Percentiles rank a stretch among this genome's conserved stretches.
These are phyloP conservation scores for Alternaria sp. DNA, from an alignment of 2,329 filamentous ascomycete species.

Conservation along the genomic window DNA sequence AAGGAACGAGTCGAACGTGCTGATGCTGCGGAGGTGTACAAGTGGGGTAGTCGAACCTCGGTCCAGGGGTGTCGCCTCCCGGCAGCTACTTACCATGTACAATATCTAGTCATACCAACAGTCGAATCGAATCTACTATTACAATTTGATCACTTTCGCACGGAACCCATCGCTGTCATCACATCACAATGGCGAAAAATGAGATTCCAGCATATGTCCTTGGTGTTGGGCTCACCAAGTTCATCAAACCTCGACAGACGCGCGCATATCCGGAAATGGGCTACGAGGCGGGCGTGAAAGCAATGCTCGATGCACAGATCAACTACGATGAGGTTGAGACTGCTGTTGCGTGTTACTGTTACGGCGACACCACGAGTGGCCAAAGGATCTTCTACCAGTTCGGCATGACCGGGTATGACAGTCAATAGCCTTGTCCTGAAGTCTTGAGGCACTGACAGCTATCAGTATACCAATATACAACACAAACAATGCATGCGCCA, in stretches of 20 bases:
- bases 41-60: slow-evolving; percentile 22
- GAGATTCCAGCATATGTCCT: slow-evolving; percentile 74
- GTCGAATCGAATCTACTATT: background rate
- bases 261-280: slow-evolving; percentile 93
- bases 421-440: background rate
- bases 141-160: background rate
- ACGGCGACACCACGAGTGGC: slow-evolving; percentile 91
- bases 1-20: slow-evolving; percentile 8
- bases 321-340: slow-evolving; percentile 96
- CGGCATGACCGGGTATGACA: slow-evolving; percentile 73
- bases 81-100: background rate
- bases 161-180: background rate
- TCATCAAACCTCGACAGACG: slow-evolving; percentile 93
- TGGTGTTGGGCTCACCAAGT: slow-evolving; percentile 97
- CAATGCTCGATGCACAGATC: slow-evolving; percentile 80
- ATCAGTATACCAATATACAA: slow-evolving; percentile 86
- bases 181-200: slow-evolving; percentile 34
- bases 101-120: background rate
- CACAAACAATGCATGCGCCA: slow-evolving; percentile 97
- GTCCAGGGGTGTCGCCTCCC: slow-evolving; percentile 3
- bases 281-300: slow-evolving; percentile 89
- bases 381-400: slow-evolving; percentile 98
- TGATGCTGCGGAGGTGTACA: slow-evolving; percentile 1
- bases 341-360: slow-evolving; percentile 93
- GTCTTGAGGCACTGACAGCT: slow-evolving; percentile 37